Evolutionary conservation across 441 rosid genomes (phyloP).

Genomic region (Arabidopsis hybrid): DNA sequence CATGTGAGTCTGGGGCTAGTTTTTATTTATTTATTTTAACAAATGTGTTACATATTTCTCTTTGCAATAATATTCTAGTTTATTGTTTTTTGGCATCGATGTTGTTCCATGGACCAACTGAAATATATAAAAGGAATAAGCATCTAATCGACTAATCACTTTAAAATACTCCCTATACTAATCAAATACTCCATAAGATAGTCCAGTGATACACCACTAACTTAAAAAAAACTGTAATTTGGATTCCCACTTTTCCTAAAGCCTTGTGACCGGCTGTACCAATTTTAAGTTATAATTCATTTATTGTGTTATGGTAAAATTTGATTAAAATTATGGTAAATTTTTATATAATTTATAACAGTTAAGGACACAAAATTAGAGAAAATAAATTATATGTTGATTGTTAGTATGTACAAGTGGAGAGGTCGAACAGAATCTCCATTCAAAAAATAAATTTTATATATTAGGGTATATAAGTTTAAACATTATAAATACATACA

Average conservation of each 20-base stretch:
- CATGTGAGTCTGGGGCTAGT: too few species aligned
- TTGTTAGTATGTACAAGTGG: not conserved
- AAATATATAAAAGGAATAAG: constrained; percentile 19
- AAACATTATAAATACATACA: not conserved
- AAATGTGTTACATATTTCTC: not conserved
- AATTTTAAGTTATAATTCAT: constrained; percentile 3
- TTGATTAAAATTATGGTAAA: not conserved
- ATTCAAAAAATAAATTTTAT: too few species aligned
- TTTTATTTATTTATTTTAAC: not conserved
- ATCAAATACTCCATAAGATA: constrained; percentile 23
- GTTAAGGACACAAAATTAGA: too few species aligned
- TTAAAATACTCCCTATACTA: not conserved
- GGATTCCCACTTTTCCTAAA: constrained; percentile 18
- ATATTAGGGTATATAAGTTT: too few species aligned
- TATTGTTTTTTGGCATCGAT: not conserved
- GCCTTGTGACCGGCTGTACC: constrained; percentile 34
- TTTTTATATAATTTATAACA: too few species aligned
- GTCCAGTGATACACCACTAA: constrained; percentile 41
- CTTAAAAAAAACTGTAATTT: constrained; percentile 14
- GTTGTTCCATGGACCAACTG: constrained; percentile 14
- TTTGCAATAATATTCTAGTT: not conserved
- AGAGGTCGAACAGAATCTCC: not conserved
- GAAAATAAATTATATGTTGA: too few species aligned
- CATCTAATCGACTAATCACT: constrained; percentile 32
- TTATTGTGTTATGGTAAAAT: constrained; percentile 20